Percentiles rank a stretch among this genome's conserved stretches.
Evolutionary conservation across 176 grass and related monocot genomes (phyloP).

Genomic region (Oryza officinalis): DNA sequence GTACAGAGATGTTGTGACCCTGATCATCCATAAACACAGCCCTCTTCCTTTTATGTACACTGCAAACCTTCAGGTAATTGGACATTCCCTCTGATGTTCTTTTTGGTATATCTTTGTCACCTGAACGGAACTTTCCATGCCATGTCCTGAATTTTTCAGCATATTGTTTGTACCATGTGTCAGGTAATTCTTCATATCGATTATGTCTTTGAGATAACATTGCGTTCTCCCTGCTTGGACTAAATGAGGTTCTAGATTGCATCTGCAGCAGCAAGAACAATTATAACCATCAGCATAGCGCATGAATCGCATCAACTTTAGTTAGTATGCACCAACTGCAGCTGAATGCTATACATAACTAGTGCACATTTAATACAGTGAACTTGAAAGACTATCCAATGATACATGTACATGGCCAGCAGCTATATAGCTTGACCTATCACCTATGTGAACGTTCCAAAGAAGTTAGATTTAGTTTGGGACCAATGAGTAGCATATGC

Average conservation of each 20-base stretch:
- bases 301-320: constrained; percentile 7
- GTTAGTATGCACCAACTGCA: constrained; percentile 10
- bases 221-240: constrained; percentile 46
- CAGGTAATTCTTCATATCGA: constrained; percentile 60
- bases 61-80: constrained; percentile 70
- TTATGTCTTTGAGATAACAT: constrained; percentile 56
- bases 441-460: not conserved
- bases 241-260: constrained; percentile 56
- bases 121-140: constrained; percentile 52
- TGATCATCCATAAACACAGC: constrained; percentile 59
- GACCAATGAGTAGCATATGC: not conserved
- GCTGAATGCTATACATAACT: not conserved
- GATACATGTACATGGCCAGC: not conserved
- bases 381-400: not conserved
- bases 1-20: constrained; percentile 26
- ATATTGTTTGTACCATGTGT: constrained; percentile 83
- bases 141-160: constrained; percentile 70
- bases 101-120: constrained; percentile 78
- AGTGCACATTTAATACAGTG: not conserved
- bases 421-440: constrained; percentile 18
- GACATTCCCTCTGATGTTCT: constrained; percentile 93
- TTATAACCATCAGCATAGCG: constrained; percentile 22
- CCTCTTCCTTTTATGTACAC: constrained; percentile 85
- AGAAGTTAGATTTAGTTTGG: constrained; percentile 10
- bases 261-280: constrained; percentile 42